Evolutionary conservation across 2,329 filamentous ascomycete species (phyloP).

Genomic region (Curvularia verruculosa): DNA sequence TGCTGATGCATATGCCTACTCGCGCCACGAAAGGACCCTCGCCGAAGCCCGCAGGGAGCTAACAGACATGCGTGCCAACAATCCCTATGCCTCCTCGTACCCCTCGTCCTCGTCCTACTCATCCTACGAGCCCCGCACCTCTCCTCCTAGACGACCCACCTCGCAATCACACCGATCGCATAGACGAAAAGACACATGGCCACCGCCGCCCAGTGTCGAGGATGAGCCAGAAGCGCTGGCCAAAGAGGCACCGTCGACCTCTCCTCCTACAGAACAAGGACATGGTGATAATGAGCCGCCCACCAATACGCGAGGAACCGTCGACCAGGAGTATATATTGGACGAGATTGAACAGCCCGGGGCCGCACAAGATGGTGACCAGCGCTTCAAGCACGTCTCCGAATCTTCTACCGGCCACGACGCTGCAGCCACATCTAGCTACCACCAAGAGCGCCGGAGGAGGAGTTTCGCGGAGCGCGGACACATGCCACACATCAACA

Average conservation of each 20-base stretch:
- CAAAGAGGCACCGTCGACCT: slow-evolving; percentile 61
- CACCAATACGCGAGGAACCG: slow-evolving; percentile 67
- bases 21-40: slow-evolving; percentile 25
- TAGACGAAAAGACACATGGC: slow-evolving; percentile 48
- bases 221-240: slow-evolving; percentile 69
- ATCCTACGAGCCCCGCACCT: slow-evolving; percentile 43
- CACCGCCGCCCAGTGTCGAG: slow-evolving; percentile 71
- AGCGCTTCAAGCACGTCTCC: slow-evolving; percentile 67
- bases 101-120: slow-evolving; percentile 25
- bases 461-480: slow-evolving; percentile 45
- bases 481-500: slow-evolving; percentile 44
- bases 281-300: slow-evolving; percentile 57
- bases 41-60: slow-evolving; percentile 24
- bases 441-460: slow-evolving; percentile 27
- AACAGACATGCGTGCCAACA: slow-evolving; percentile 34
- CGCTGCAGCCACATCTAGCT: slow-evolving; percentile 4
- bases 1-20: slow-evolving; percentile 29
- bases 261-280: slow-evolving; percentile 27
- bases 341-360: slow-evolving; percentile 60
- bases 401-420: slow-evolving; percentile 32
- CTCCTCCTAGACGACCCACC: slow-evolving; percentile 27
- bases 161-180: slow-evolving; percentile 26
- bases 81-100: slow-evolving; percentile 31
- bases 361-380: slow-evolving; percentile 58
- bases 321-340: slow-evolving; percentile 73